Evolutionary conservation across 331 rosid genomes (phyloP).

Genomic region (Quercus lobata): DNA sequence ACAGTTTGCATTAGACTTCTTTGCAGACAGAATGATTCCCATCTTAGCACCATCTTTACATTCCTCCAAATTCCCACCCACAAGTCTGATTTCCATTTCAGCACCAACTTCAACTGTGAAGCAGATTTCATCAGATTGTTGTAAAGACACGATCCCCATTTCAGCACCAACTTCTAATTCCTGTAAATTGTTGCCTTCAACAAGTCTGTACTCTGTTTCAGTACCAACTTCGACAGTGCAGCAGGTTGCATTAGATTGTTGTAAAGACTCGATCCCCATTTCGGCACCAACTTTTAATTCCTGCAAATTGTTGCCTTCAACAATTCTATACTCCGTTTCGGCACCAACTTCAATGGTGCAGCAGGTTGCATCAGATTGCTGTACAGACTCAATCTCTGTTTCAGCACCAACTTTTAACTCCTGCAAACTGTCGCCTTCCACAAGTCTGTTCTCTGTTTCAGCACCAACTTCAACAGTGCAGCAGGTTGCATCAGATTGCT

Average conservation of each 20-base stretch:
- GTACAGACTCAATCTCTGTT: not conserved
- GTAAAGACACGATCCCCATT: not conserved
- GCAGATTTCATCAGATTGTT: not conserved
- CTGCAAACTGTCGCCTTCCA: too few species aligned
- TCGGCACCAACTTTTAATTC: too few species aligned
- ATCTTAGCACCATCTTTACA: constrained; percentile 4
- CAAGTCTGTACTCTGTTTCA: too few species aligned
- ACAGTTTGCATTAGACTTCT: constrained; percentile 21
- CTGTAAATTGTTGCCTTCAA: too few species aligned
- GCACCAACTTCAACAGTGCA: not conserved
- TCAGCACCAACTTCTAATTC: not conserved
- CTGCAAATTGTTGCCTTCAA: too few species aligned
- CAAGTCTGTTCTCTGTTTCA: not conserved
- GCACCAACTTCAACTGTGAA: too few species aligned
- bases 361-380: not conserved
- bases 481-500: not conserved
- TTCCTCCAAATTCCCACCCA: constrained; percentile 26
- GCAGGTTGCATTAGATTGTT: too few species aligned
- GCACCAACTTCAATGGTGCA: too few species aligned
- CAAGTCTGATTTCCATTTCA: not conserved
- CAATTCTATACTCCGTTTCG: too few species aligned
- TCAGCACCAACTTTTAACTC: too few species aligned
- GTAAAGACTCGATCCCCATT: too few species aligned
- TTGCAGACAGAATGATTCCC: constrained; percentile 10
- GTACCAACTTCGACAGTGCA: too few species aligned